These are phyloP conservation scores for Talaromyces adpressus DNA, from an alignment of 495 filamentous ascomycete species.

Conservation along the genomic window DNA sequence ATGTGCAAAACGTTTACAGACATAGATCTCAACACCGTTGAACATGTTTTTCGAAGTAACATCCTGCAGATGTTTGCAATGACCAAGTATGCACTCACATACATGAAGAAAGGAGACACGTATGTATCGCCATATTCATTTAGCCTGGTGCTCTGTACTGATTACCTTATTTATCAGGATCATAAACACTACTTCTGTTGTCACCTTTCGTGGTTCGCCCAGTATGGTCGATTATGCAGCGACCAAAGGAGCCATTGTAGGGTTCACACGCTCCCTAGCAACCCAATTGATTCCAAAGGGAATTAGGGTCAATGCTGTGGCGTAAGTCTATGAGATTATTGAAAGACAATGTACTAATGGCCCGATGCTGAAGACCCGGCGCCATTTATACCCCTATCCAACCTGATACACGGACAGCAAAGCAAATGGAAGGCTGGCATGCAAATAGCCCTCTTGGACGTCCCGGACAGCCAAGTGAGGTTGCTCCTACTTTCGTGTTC, in stretches of 20 bases:
- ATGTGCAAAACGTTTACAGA: conserved; percentile 44
- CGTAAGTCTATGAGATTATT: conserved; percentile 26
- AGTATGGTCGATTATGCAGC: conserved; percentile 53
- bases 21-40: conserved; percentile 44
- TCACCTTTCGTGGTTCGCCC: conserved; percentile 45
- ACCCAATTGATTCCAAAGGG: conserved; percentile 49
- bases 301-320: conserved; percentile 57
- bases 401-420: conserved; percentile 36
- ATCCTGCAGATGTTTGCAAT: conserved; percentile 57
- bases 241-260: conserved; percentile 56
- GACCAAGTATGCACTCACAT: conserved; percentile 50
- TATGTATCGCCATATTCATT: conserved; percentile 8
- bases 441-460: conserved; percentile 35
- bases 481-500: conserved; percentile 57
- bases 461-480: conserved; percentile 54
- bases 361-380: conserved; percentile 32
- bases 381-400: conserved; percentile 55
- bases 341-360: background rate
- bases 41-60: conserved; percentile 50
- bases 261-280: conserved; percentile 51
- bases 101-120: conserved; percentile 47
- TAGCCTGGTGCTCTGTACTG: conserved; percentile 6
- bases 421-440: conserved; percentile 46
- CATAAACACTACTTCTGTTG: conserved; percentile 53
- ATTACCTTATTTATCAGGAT: conserved; percentile 30